Evolutionary conservation across 768 basidiomycete genomes (phyloP).

Genomic region (Russula vinacea): DNA sequence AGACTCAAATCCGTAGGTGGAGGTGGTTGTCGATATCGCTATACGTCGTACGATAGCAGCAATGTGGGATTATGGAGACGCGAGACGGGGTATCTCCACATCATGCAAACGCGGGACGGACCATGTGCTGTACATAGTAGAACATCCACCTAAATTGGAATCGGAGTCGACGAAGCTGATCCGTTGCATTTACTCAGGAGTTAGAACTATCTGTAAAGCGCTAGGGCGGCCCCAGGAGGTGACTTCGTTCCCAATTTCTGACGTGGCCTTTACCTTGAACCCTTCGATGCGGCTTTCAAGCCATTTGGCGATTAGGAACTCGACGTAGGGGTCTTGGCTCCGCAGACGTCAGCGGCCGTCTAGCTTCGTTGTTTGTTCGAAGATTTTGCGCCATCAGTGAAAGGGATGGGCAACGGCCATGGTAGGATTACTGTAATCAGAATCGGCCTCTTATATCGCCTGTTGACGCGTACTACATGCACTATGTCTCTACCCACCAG

Average conservation of each 20-base stretch:
- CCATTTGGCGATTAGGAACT: not conserved
- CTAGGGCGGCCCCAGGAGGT: not conserved
- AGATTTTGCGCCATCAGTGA: not conserved
- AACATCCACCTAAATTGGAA: not conserved
- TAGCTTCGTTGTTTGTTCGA: not conserved
- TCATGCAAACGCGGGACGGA: not conserved
- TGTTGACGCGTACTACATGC: not conserved
- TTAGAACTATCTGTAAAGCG: not conserved
- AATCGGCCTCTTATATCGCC: not conserved
- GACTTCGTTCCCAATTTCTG: not conserved
- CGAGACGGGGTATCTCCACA: not conserved
- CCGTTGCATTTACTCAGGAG: not conserved
- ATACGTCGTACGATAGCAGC: not conserved
- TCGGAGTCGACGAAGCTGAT: not conserved
- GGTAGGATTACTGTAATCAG: no score
- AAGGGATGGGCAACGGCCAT: not conserved
- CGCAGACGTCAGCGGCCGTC: no score
- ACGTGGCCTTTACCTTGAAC: not conserved
- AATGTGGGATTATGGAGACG: not conserved
- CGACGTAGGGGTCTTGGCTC: not conserved
- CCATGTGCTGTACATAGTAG: not conserved
- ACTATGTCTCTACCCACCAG: not conserved
- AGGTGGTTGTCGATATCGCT: not conserved
- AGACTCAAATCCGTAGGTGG: not conserved
- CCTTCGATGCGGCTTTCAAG: not conserved